Conservation (phyloP, 2,329 filamentous ascomycete species). For the Diaporthe ampelina region DNA sequence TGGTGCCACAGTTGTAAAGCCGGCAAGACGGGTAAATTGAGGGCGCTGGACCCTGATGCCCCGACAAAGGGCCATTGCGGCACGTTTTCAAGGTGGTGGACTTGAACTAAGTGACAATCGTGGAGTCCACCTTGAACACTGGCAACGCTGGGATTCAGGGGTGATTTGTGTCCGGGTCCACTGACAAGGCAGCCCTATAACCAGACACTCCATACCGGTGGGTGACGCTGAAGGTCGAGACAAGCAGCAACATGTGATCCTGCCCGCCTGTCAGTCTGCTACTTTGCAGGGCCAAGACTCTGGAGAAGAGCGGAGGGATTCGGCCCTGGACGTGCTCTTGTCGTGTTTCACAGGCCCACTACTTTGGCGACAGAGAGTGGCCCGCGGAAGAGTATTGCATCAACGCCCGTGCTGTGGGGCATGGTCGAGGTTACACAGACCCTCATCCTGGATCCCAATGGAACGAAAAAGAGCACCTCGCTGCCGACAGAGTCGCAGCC, state of each 20-base stretch:
- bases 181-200: slow-evolving; percentile 1
- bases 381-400: background rate
- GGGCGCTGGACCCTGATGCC: background rate
- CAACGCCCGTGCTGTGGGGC: background rate
- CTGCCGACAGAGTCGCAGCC: background rate
- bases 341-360: slow-evolving; percentile 10
- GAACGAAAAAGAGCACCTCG: background rate
- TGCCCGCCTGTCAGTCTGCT: background rate
- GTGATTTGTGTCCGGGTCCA: background rate
- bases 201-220: slow-evolving; percentile 10
- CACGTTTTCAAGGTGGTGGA: background rate
- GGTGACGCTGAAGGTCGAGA: background rate
- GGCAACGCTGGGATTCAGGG: background rate
- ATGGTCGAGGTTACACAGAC: background rate
- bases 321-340: background rate
- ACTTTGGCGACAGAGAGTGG: background rate
- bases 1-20: background rate
- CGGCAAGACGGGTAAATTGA: background rate
- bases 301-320: background rate
- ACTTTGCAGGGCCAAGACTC: background rate
- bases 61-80: background rate
- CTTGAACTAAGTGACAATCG: background rate
- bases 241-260: background rate
- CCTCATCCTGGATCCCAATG: background rate
- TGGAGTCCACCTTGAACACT: background rate